phyloP scores from a whole-genome alignment of 495 filamentous ascomycete species.

The Lasiosphaeria ovina region DNA sequence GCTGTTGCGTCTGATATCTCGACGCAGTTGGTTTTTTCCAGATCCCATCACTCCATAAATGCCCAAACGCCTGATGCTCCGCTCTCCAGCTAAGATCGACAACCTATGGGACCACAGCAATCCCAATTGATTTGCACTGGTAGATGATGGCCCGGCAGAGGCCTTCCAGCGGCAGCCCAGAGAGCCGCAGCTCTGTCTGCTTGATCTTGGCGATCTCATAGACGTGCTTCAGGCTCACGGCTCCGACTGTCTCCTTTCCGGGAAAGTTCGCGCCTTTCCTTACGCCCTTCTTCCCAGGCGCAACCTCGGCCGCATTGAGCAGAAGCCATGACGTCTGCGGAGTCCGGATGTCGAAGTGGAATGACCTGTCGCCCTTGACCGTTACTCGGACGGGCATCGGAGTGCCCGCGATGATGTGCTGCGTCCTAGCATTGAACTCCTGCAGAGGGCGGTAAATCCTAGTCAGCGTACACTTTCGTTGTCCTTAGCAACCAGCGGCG shows the following conservation, averaged over 20 bases:
- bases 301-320: conserved; percentile 75
- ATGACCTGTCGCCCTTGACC: conserved; percentile 89
- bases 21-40: not conserved
- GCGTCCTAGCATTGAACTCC: conserved; percentile 97
- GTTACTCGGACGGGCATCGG: conserved; percentile 89
- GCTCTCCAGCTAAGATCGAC: not conserved
- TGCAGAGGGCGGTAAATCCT: conserved; percentile 33
- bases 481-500: not conserved
- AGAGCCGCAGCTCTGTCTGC: conserved; percentile 75
- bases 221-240: conserved; percentile 88
- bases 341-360: conserved; percentile 90
- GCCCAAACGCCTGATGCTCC: conserved; percentile 26
- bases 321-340: conserved; percentile 88
- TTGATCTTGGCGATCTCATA: conserved; percentile 99
- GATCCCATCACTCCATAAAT: not conserved
- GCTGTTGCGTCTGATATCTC: not conserved
- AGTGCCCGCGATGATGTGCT: conserved; percentile 76
- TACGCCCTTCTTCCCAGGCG: conserved; percentile 69
- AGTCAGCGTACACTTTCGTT: conserved; percentile 1
- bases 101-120: conserved; percentile 67
- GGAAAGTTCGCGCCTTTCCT: conserved; percentile 74
- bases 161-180: conserved; percentile 75
- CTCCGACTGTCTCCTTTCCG: conserved; percentile 76
- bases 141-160: conserved; percentile 81
- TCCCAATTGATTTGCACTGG: conserved; percentile 85